These are phyloP conservation scores for Auxenochlorella pyrenoidosa DNA, from an alignment of 139 green algal genomes.

Conservation along the genomic window DNA sequence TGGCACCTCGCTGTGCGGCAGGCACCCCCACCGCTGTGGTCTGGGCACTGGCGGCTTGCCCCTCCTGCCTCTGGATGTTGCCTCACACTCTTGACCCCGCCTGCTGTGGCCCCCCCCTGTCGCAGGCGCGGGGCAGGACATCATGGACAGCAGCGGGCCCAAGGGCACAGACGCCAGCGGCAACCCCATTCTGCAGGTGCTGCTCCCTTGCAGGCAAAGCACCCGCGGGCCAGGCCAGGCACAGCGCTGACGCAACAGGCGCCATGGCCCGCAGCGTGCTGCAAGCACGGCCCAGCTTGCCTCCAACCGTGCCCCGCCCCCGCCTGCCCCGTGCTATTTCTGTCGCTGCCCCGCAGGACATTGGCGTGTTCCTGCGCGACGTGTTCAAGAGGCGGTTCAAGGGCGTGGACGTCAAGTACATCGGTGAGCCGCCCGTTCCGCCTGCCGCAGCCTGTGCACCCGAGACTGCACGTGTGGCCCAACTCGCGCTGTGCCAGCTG, in stretches of 20 bases:
- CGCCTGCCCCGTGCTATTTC: not conserved
- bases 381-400: slow-evolving; percentile 82
- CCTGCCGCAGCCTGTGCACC: too few relatives aligned
- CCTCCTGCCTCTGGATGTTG: not conserved
- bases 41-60: too few relatives aligned
- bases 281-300: too few relatives aligned
- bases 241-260: too few relatives aligned
- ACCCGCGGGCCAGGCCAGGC: too few relatives aligned
- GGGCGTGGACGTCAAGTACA: slow-evolving; percentile 92
- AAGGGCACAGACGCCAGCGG: slow-evolving; percentile 83
- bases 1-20: too few relatives aligned
- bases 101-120: not conserved
- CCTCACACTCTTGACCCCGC: not conserved
- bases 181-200: slow-evolving; percentile 72
- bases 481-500: too few relatives aligned
- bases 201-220: not conserved
- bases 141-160: slow-evolving; percentile 43
- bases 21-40: too few relatives aligned
- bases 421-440: slow-evolving; percentile 43
- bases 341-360: slow-evolving; percentile 75
- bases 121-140: slow-evolving; percentile 84
- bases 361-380: slow-evolving; percentile 84
- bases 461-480: too few relatives aligned
- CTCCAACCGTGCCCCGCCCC: too few relatives aligned
- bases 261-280: too few relatives aligned